These are phyloP conservation scores for Pulveroboletus sp. DNA, from an alignment of 768 basidiomycete genomes.

Conservation along the genomic window DNA sequence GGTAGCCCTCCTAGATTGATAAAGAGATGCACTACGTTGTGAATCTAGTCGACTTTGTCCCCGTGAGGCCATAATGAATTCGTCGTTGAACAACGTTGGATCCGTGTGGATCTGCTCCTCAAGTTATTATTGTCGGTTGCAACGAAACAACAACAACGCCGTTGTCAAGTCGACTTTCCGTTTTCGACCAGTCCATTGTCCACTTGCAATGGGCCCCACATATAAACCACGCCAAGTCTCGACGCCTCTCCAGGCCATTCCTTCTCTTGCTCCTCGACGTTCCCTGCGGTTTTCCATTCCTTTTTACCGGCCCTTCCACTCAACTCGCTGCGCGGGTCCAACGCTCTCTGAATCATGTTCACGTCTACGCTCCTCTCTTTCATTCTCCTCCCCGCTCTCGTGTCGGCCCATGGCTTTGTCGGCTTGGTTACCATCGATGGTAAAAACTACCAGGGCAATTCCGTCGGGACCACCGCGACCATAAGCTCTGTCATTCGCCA, in stretches of 20 bases:
- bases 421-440: constrained; percentile 28
- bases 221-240: too few relatives aligned
- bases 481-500: constrained; percentile 40
- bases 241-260: too few relatives aligned
- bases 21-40: too few relatives aligned
- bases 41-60: too few relatives aligned
- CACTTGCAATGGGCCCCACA: too few relatives aligned
- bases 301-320: constrained; percentile 1
- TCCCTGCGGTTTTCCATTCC: background rate
- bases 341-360: constrained; percentile 15
- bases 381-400: constrained; percentile 22
- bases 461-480: constrained; percentile 26
- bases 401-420: constrained; percentile 29
- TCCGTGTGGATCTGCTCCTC: too few relatives aligned
- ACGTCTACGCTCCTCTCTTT: constrained; percentile 8
- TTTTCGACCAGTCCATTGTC: background rate
- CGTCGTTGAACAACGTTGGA: too few relatives aligned
- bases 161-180: background rate
- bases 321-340: constrained; percentile 24
- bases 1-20: too few relatives aligned
- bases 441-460: constrained; percentile 27
- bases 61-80: too few relatives aligned
- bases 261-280: background rate
- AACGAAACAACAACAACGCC: background rate
- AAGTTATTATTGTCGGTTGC: too few relatives aligned